Evolutionary conservation across 805 yeast species (phyloP), one percentile per base, ranked within the genome.

Genomic region (Sugiyamaella chiloensis): DNA sequence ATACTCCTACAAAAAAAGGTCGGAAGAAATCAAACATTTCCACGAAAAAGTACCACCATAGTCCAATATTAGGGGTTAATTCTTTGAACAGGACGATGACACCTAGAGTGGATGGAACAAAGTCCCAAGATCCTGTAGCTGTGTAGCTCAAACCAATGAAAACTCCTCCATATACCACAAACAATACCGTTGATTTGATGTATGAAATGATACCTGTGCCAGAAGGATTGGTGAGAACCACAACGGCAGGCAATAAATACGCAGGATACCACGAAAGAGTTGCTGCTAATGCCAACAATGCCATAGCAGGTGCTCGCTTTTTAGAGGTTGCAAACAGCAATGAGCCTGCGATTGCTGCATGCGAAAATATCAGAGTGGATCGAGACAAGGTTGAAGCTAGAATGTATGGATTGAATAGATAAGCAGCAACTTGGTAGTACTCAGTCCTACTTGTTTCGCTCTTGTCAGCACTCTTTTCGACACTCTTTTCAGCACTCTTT

Each of bases 41-140:
- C 35, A 91, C 85, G 71, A 93, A 93, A 59, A 90, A 81, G 69
- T 93, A 93, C 99, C 99, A 93, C 99, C 99, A 93, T 17, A 93
- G 71, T 0, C 99, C 99, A 55, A 93, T 65, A 66, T 93, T 93
- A 23, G 99, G 99, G 4, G 82, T 74, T 52, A 89, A 79, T 53
- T 87, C 90, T 31, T 74, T 74, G 58, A 87, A 83, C 20, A 71
- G 69, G 4, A 87, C 60, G 4, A 54, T 51, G 6, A 63, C 56
- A 12, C 83, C 81, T 60, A 83, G 87, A 32, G 78, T 74, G 7
- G 78, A 67, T 27, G 59, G 48, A n/a, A 86, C 40, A 59, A 81
- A 80, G 42, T 58, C 56, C 65, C 66, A 64, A 2, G 67, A 59
- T 16, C 54, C 61, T 0, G 61, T 43, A 8, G 63, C 53, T 5